These are phyloP conservation scores for Euphorbia celastroides DNA, from an alignment of 441 rosid genomes.

Conservation along the genomic window DNA sequence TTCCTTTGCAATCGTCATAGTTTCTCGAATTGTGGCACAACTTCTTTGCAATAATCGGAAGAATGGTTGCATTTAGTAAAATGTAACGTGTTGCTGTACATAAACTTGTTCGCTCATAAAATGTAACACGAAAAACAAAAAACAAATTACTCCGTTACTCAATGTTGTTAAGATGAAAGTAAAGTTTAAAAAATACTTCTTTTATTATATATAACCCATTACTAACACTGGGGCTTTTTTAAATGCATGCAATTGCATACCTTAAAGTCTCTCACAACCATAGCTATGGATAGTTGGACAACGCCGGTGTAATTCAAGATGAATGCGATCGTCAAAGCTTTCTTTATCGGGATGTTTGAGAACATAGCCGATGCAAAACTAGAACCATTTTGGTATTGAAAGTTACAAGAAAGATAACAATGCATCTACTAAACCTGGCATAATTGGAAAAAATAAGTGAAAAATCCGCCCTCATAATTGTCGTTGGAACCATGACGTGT, in stretches of 20 bases:
- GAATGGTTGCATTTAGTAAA: conserved; percentile 22
- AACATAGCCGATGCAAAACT: conserved; percentile 15
- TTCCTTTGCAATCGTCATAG: conserved; percentile 37
- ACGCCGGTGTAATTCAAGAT: conserved; percentile 30
- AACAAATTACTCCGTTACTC: no score
- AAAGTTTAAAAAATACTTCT: no score
- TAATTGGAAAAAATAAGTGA: not conserved
- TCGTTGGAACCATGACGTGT: conserved; percentile 17
- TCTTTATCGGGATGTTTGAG: conserved; percentile 16
- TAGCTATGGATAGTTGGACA: conserved; percentile 17
- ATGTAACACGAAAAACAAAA: conserved; percentile 13
- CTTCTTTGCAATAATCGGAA: conserved; percentile 32
- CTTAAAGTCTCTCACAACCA: not conserved
- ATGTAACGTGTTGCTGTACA: not conserved
- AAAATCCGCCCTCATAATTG: conserved; percentile 18
- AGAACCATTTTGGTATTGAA: conserved; percentile 16
- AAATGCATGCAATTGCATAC: not conserved
- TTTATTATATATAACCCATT: no score
- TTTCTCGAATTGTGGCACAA: conserved; percentile 46
- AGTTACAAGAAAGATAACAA: conserved; percentile 6
- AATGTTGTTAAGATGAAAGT: no score
- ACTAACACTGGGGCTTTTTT: no score
- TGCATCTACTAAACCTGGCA: conserved; percentile 6
- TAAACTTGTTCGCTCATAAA: not conserved
- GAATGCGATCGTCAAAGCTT: conserved; percentile 23